Evolutionary conservation across 305 asterid species (phyloP), one percentile per base, ranked within the genome.

Genomic region (Striga hermonthica): DNA sequence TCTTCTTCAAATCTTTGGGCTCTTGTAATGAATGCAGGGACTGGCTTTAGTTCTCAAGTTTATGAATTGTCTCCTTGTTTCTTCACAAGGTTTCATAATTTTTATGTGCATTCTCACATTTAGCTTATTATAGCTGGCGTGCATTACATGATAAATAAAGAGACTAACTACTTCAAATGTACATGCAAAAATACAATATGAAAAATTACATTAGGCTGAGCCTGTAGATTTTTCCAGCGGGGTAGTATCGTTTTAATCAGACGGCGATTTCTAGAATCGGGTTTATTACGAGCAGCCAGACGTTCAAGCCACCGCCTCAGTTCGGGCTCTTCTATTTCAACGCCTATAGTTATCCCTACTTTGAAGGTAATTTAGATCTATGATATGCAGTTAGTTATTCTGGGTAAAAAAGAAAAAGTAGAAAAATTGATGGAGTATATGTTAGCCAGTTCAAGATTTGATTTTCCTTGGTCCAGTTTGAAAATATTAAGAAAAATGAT

Each of bases 1-100:
- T 88, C 94, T n/a, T 83, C 89, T 43, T 73, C 83, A 62, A 88
- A 77, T 72, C 95, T 88, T 55, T 88, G 96, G 96, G 96, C 96
- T 70, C 77, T 88, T 60, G 86, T 88, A 70, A 88, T 88, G 96
- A 95, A 88, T 78, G 58, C 58, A 15, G 58, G 58, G 36, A 53
- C 58, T 16, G 37, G 58, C 36, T 53, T 53, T 12, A 53, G 95
- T 39, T 78, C 91, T 1, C 96, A 88, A 74, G 96, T 86, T 49
- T 88, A 88, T 49, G 96, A 88, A 77, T 88, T 86, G 68, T 84
- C 91, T 64, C 60, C 94, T 54, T 74, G 76, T 50, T 88, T 78
- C 88, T 88, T 62, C 91, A 84, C 55, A 88, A 86, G 96, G 96
- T 88, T 13, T 52, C 36, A 59, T 34, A 52, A 52, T 11, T 34